A percentile compares a stretch with the other conserved stretches of the same genome.
Conservation (phyloP, 2,329 filamentous ascomycete genomes). For the Xylaria sp. region DNA sequence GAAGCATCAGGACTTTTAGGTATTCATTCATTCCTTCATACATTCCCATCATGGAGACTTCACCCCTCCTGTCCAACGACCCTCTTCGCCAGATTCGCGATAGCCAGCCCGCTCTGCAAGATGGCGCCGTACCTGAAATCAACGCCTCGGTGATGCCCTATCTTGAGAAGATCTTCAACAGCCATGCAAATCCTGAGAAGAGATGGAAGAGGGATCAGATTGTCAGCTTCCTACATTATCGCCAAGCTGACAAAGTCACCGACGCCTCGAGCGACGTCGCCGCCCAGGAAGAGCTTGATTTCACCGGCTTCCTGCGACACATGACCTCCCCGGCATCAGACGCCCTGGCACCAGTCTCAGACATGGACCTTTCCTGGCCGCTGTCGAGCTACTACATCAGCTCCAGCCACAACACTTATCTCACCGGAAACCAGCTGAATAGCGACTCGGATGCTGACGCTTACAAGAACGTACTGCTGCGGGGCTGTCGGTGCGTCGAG, state of each 20-base stretch:
- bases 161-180: conserved; percentile 60
- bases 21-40: too few relatives aligned
- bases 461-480: conserved; percentile 84
- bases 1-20: not conserved
- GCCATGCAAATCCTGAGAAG: conserved; percentile 54
- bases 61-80: conserved; percentile 44
- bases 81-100: conserved; percentile 60
- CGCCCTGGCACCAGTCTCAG: conserved; percentile 54
- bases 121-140: conserved; percentile 56
- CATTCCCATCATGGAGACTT: conserved; percentile 40
- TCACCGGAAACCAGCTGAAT: conserved; percentile 87
- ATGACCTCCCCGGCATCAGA: conserved; percentile 64
- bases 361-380: conserved; percentile 74
- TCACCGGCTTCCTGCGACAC: conserved; percentile 64
- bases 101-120: conserved; percentile 56
- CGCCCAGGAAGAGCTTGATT: conserved; percentile 54
- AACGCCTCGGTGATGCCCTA: conserved; percentile 55
- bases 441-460: conserved; percentile 88
- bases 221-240: conserved; percentile 58
- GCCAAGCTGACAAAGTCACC: conserved; percentile 56
- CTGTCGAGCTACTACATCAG: conserved; percentile 93
- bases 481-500: conserved; percentile 90
- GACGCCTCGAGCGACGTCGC: conserved; percentile 49
- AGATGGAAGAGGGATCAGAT: conserved; percentile 60
- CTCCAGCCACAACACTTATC: conserved; percentile 95